These are phyloP conservation scores for Aspergillus leporis DNA, from an alignment of 495 filamentous ascomycete genomes.

Conservation along the genomic window DNA sequence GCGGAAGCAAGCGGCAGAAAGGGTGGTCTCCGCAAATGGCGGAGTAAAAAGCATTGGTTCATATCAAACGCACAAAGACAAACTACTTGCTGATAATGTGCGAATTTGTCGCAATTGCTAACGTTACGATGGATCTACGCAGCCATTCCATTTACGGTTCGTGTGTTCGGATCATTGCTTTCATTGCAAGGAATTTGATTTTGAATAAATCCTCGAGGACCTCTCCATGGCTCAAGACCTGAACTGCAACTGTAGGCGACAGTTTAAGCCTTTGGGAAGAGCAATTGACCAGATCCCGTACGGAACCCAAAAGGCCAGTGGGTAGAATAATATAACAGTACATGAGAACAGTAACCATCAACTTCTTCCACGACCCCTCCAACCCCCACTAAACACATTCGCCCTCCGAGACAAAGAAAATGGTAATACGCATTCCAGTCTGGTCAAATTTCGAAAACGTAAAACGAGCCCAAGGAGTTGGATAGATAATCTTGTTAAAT, in stretches of 20 bases:
- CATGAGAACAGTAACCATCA: constrained; percentile 15
- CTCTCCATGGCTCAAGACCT: constrained; percentile 41
- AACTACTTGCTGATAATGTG: background rate
- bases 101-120: background rate
- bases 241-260: constrained; percentile 12
- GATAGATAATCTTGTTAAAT: constrained; percentile 32
- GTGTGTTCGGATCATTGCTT: background rate
- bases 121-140: background rate
- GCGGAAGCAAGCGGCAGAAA: constrained; percentile 15
- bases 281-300: constrained; percentile 47
- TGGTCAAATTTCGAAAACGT: constrained; percentile 28
- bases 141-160: background rate
- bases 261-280: constrained; percentile 21
- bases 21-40: constrained; percentile 14
- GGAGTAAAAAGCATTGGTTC: constrained; percentile 12
- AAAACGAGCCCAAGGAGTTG: constrained; percentile 34
- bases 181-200: constrained; percentile 27
- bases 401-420: constrained; percentile 30
- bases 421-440: constrained; percentile 11
- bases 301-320: constrained; percentile 28
- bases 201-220: constrained; percentile 38
- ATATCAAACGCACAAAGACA: background rate
- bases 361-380: constrained; percentile 30
- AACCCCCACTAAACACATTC: constrained; percentile 44
- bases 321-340: constrained; percentile 16